Evolutionary conservation across 257 asterid species (phyloP).

Genomic region (Echites panduratus): DNA sequence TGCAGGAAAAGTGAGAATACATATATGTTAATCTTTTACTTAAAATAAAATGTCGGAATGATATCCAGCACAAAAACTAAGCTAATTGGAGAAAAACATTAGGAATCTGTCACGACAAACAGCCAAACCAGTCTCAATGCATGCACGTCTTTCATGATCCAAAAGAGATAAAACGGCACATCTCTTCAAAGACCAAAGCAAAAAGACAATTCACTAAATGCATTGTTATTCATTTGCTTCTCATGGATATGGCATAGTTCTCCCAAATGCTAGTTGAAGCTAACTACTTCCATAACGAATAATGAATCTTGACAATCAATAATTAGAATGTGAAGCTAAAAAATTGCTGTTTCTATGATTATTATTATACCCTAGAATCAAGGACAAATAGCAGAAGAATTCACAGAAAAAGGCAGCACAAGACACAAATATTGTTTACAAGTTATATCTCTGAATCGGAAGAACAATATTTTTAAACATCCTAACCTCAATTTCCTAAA

Average conservation of each 20-base stretch:
- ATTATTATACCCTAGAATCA: too few species aligned
- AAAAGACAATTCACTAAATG: neutral
- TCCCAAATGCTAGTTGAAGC: neutral
- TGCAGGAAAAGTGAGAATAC: neutral
- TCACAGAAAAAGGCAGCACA: neutral
- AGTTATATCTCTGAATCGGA: neutral
- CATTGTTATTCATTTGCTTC: neutral
- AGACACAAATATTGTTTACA: neutral
- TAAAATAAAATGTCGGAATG: neutral
- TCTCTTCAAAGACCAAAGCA: neutral
- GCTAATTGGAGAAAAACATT: neutral
- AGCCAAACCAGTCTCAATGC: neutral
- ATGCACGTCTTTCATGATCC: neutral
- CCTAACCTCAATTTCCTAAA: neutral
- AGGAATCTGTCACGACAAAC: neutral
- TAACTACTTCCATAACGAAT: neutral
- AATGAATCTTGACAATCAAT: neutral
- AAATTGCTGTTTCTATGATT: too few species aligned
- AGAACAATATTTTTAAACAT: neutral
- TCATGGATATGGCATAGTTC: neutral
- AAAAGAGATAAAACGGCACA: neutral
- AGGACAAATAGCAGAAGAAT: too few species aligned
- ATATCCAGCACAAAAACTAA: neutral
- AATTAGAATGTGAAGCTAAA: neutral
- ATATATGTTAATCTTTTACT: neutral